Percentiles rank a stretch among this genome's conserved stretches.
Conservation (phyloP, 2,329 filamentous ascomycete genomes). For the Xylaria sp. region DNA sequence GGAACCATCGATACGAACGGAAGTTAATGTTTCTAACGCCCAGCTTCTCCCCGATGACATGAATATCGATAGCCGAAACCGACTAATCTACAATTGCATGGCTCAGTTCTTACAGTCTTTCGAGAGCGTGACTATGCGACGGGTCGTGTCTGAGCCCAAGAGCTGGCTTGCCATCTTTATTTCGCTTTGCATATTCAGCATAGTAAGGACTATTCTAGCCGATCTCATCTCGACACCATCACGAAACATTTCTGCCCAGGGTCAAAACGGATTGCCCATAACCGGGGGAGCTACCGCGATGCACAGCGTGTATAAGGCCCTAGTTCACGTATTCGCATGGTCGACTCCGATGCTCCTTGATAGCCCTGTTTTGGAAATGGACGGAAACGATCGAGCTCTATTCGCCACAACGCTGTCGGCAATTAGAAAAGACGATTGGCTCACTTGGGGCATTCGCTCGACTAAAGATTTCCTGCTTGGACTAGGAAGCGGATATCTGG, state of each 20-base stretch:
- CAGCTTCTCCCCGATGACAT: conserved; percentile 49
- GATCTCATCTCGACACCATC: conserved; percentile 50
- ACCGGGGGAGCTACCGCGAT: conserved; percentile 44
- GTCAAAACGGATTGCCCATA: conserved; percentile 36
- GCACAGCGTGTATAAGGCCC: conserved; percentile 56
- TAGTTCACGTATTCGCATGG: conserved; percentile 56
- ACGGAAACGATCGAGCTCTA: conserved; percentile 53
- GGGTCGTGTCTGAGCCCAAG: conserved; percentile 47
- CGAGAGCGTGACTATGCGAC: conserved; percentile 51
- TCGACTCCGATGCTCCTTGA: conserved; percentile 54
- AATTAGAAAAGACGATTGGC: conserved; percentile 56
- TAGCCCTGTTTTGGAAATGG: conserved; percentile 47
- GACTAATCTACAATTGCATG: conserved; percentile 57
- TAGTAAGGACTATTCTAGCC: conserved; percentile 57
- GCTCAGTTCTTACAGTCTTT: conserved; percentile 59
- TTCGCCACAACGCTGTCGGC: conserved; percentile 51
- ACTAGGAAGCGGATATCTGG: conserved; percentile 52
- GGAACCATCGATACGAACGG: conserved; percentile 51
- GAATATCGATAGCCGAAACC: conserved; percentile 54
- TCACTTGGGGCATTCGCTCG: conserved; percentile 51
- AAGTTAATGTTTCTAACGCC: conserved; percentile 43
- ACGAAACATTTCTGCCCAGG: conserved; percentile 34
- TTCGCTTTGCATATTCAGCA: conserved; percentile 64
- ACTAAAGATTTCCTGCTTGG: conserved; percentile 57
- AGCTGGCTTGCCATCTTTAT: conserved; percentile 59